Evolutionary conservation across 2,329 filamentous ascomycete genomes (phyloP), one percentile per base, ranked within the genome.

Genomic region (Decorospora gaudefroyi): DNA sequence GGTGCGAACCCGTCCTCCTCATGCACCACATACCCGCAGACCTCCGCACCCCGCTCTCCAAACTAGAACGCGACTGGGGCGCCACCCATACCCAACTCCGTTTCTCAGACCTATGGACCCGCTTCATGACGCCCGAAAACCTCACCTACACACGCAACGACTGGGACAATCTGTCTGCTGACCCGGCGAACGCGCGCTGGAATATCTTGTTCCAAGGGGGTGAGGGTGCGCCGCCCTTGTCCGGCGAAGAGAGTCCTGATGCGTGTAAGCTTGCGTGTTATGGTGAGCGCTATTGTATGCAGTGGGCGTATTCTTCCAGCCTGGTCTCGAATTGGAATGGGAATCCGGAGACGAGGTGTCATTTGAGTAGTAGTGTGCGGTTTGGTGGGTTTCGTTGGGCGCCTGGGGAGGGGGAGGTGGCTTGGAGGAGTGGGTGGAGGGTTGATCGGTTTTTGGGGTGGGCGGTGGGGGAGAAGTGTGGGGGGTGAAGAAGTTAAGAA

Each of bases 11-110:
- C 2, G 57, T 67, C 31, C 18, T 63, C 1, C 51, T 63, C 26
- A 55, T 62, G 57, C 78, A 80, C 43, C 76, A 78, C 51, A 64
- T 80, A 4, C 63, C 69, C 0, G 59, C 74, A 0, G 51, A 59
- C 1, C 72, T 78, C 6, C 71, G 75, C 10, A 62, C 71, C 30
- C 61, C 66, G 3, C 66, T 80, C 26, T 74, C 71, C 62, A 67
- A 69, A 6, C 76, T 78, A 21, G 75, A 80, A 52, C 70, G 70
- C 35, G 58, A 67, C 8, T 50, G 56, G 16, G 42, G 35, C 6
- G 46, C 55, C 10, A 37, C 59, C 16, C 47, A 55, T n/a, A 51
- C 49, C 5, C 53, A 59, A 1, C 30, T 67, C 3, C 53, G 55
- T 3, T 65, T 61, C 18, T 58, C 60, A 6, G 63, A 65, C 30